These are phyloP conservation scores for Lactuca saligna DNA, from an alignment of 129 eudicot genomes.

Conservation along the genomic window DNA sequence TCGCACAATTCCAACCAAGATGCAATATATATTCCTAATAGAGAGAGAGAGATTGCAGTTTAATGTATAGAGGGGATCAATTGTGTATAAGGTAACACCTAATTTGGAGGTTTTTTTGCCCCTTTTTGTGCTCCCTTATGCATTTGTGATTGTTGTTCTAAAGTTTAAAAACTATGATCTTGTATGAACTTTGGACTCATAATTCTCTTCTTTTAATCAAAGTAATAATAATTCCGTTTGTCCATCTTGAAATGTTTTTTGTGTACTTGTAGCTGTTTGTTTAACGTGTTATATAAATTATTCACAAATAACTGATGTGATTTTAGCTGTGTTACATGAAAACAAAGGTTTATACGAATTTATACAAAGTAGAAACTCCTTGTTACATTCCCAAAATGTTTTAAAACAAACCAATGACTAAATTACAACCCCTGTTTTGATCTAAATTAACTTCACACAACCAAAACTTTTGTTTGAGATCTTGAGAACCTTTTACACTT, in stretches of 20 bases:
- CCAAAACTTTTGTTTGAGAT: no score
- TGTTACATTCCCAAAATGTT: no score
- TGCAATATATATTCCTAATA: conserved; percentile 19
- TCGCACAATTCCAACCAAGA: conserved; percentile 6
- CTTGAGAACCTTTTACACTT: no score
- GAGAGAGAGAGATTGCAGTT: conserved; percentile 19
- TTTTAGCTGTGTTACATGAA: no score
- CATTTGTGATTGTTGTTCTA: not conserved
- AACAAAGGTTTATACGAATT: no score
- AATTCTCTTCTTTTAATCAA: conserved; percentile 3
- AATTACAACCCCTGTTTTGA: no score
- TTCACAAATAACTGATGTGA: not conserved
- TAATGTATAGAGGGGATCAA: conserved; percentile 25
- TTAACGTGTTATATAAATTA: no score
- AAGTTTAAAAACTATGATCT: conserved; percentile 1
- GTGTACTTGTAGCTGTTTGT: not conserved
- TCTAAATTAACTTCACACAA: no score
- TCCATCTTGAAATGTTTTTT: not conserved
- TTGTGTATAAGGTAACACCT: conserved; percentile 22
- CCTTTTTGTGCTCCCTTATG: not conserved
- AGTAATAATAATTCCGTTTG: conserved; percentile 6
- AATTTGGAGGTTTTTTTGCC: conserved; percentile 13
- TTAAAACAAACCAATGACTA: no score
- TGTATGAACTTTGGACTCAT: conserved; percentile 19
- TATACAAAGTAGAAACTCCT: no score